These are phyloP conservation scores for Tricholomella constricta DNA, from an alignment of 768 basidiomycete species.

Conservation along the genomic window DNA sequence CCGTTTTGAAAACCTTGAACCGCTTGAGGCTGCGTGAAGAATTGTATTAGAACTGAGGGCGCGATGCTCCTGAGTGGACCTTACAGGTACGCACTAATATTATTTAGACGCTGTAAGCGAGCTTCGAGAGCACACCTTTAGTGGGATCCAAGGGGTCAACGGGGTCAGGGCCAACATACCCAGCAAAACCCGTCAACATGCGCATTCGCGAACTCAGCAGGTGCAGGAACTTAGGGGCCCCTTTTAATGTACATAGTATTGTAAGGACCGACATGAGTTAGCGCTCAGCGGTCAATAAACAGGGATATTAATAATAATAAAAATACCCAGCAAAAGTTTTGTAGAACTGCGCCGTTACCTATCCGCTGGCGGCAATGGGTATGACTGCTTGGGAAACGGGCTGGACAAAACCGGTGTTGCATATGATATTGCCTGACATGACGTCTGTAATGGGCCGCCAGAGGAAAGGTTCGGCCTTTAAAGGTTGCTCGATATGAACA, in stretches of 20 bases:
- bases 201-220: no score
- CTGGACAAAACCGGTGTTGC: slow-evolving; percentile 40
- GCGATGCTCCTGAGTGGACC: no score
- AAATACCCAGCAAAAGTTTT: no score
- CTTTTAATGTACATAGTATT: no score
- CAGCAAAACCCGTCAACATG: no score
- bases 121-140: slow-evolving; percentile 19
- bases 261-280: no score
- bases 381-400: slow-evolving; percentile 38
- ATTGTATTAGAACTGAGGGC: no score
- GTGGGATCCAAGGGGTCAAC: slow-evolving; percentile 44
- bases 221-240: no score
- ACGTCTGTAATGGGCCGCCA: slow-evolving; percentile 45
- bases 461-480: slow-evolving; percentile 16
- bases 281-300: no score
- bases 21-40: slow-evolving; percentile 46
- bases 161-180: slow-evolving; percentile 34
- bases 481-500: no score
- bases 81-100: no score
- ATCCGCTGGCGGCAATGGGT: slow-evolving; percentile 39
- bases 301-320: no score
- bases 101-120: slow-evolving; percentile 23
- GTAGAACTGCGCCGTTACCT: slow-evolving; percentile 44
- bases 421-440: slow-evolving; percentile 43
- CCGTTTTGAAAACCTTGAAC: slow-evolving; percentile 48